Evolutionary conservation across 2,329 filamentous ascomycete species (phyloP), one percentile per base, ranked within the genome.

Genomic region (Talaromyces albobiverticillius): DNA sequence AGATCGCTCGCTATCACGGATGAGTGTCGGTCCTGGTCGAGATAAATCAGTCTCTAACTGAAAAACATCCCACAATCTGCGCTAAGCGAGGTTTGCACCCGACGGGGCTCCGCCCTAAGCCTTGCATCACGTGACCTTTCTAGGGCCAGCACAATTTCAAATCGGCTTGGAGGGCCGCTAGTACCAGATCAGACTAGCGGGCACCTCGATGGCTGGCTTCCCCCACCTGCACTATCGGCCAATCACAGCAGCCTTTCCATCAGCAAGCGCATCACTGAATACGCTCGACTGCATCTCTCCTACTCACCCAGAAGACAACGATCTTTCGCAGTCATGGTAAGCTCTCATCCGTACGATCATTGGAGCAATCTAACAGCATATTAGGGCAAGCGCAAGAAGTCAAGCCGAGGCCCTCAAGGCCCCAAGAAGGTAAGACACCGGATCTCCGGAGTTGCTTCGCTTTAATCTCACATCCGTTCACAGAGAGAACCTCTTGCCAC

Each of bases 361-460:
- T 9, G 8, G 9, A 3, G 10, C 4, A 3, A 18, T 32, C 49
- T 53, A 41, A 54, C 20, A 11, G 11, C 32, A 18, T 16, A 26
- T 8, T 59, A 90, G 93, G 93, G 93, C 59, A 96, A 96, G 81
- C 89, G 93, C 72, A 96, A 95, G 78, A 84, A 83, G 82, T 88
- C 88, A 23, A 88, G 90, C 51, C 82, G 85, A 67, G 91, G 91
- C 78, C 89, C 89, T 14, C 82, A 85, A 70, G 89, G 87, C 59
- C 86, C 89, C 23, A 94, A 89, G 76, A 95, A 86, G 86, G 90
- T 90, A 76, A 61, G 70, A 60, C 46, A 23, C 32, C 51, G 23
- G 48, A 16, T 40, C 34, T 29, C 26, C 25, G 31, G 46, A 46
- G 34, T 46, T 32, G 58, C 38, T 13, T 53, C 16, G 22, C 38